phyloP scores from a whole-genome alignment of 345 rosid species.

The Noccaea caerulescens region DNA sequence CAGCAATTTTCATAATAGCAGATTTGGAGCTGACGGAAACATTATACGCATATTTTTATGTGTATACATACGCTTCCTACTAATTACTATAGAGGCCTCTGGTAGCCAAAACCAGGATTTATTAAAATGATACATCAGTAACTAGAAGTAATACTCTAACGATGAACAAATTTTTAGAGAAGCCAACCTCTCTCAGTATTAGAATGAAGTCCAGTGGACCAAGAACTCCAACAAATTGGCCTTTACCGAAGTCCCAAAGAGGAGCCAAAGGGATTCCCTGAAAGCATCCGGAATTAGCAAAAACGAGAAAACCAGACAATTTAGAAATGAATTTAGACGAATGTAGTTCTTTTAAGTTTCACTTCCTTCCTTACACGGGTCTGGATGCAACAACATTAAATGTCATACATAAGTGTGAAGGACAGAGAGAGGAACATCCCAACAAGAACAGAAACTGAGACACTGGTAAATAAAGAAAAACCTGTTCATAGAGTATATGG shows the following conservation, averaged over 20 bases:
- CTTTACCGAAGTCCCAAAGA: conserved; percentile 72
- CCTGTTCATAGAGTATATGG: conserved; percentile 96
- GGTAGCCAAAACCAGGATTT: too few species aligned
- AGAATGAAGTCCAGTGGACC: conserved; percentile 81
- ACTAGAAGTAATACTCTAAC: conserved; percentile 7
- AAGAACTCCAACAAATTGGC: conserved; percentile 84
- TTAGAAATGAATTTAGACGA: conserved; percentile 17
- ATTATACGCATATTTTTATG: too few species aligned
- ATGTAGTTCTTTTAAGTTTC: conserved; percentile 17
- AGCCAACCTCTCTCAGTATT: conserved; percentile 73
- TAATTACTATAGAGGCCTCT: too few species aligned
- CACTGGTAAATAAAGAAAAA: conserved; percentile 34
- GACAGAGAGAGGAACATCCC: conserved; percentile 23
- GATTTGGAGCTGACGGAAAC: too few species aligned
- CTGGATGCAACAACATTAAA: conserved; percentile 33
- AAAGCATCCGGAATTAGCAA: conserved; percentile 43
- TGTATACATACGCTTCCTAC: too few species aligned
- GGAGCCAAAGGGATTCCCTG: conserved; percentile 88
- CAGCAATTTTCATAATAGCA: too few species aligned
- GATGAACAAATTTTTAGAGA: conserved; percentile 20
- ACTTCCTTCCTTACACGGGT: conserved; percentile 20
- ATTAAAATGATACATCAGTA: conserved; percentile 1
- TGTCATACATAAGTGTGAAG: conserved; percentile 22
- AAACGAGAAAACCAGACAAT: conserved; percentile 32
- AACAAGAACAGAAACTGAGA: conserved; percentile 33